Percentiles rank a stretch among this genome's conserved stretches.
phyloP scores from a whole-genome alignment of 805 yeast species.

The Pichia exigua region DNA sequence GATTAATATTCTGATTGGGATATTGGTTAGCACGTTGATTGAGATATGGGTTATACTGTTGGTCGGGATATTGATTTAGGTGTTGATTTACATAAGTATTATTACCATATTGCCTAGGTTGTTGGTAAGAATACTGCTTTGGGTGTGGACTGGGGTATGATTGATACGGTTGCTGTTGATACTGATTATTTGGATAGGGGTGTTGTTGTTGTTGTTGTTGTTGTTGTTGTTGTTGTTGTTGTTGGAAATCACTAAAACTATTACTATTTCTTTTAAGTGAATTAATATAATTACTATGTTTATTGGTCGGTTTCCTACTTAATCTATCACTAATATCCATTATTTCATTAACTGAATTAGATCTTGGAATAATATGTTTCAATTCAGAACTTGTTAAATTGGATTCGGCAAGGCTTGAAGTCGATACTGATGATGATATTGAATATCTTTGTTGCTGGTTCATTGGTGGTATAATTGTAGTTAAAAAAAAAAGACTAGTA shows the following conservation, averaged over 20 bases:
- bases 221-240: constrained; percentile 6
- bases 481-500: too few relatives aligned
- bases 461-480: too few relatives aligned
- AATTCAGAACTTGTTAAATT: not conserved
- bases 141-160: not conserved
- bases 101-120: too few relatives aligned
- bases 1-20: not conserved
- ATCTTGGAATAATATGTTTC: constrained; percentile 6
- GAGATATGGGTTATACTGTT: not conserved
- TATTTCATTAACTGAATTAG: constrained; percentile 11
- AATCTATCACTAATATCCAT: constrained; percentile 32
- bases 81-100: not conserved
- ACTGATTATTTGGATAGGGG: not conserved
- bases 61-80: not conserved
- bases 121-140: not conserved
- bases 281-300: constrained; percentile 1
- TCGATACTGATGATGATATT: not conserved
- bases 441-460: not conserved
- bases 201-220: not conserved
- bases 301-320: constrained; percentile 27
- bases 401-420: not conserved
- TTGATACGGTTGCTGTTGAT: too few relatives aligned
- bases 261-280: not conserved
- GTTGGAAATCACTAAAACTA: not conserved
- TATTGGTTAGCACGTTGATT: constrained; percentile 1